A percentile compares a stretch with the other conserved stretches of the same genome.
Evolutionary conservation across 2,329 filamentous ascomycete species (phyloP).

Genomic region (Chaetothyriales sp.): DNA sequence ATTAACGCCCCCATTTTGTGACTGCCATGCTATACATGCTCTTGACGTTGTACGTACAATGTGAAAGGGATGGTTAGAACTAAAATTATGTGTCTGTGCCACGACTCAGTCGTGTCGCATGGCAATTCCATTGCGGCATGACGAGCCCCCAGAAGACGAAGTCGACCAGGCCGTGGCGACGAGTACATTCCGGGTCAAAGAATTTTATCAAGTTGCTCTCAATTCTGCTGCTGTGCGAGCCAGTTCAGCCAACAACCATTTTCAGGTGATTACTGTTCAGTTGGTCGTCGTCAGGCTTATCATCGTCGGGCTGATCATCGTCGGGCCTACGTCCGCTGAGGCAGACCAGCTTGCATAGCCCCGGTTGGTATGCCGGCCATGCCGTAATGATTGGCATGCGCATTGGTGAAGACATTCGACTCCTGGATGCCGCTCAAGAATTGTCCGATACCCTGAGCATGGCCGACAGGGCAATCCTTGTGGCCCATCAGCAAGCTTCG

Average conservation of each 20-base stretch:
- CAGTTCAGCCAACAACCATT: neutral
- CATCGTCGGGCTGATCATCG: neutral
- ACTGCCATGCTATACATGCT: neutral
- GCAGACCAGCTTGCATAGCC: constrained; percentile 18
- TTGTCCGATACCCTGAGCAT: constrained; percentile 52
- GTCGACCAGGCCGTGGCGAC: neutral
- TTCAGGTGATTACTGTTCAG: neutral
- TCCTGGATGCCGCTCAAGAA: constrained; percentile 34
- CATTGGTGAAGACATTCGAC: constrained; percentile 19
- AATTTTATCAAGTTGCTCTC: neutral
- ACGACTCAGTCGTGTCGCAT: neutral
- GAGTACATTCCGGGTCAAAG: too few relatives aligned
- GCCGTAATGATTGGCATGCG: constrained; percentile 29
- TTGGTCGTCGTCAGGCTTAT: neutral
- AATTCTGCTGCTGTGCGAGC: neutral
- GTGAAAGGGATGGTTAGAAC: neutral
- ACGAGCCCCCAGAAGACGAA: neutral
- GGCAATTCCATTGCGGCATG: neutral
- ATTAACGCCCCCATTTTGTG: neutral
- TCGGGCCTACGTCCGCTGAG: neutral
- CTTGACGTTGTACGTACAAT: neutral
- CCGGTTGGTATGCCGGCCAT: constrained; percentile 27
- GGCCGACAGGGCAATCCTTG: constrained; percentile 88
- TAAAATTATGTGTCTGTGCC: neutral
- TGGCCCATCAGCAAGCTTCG: constrained; percentile 88